Base-by-base conservation (phyloP, 495 filamentous ascomycete species). In the Tuber calosporum region DNA sequence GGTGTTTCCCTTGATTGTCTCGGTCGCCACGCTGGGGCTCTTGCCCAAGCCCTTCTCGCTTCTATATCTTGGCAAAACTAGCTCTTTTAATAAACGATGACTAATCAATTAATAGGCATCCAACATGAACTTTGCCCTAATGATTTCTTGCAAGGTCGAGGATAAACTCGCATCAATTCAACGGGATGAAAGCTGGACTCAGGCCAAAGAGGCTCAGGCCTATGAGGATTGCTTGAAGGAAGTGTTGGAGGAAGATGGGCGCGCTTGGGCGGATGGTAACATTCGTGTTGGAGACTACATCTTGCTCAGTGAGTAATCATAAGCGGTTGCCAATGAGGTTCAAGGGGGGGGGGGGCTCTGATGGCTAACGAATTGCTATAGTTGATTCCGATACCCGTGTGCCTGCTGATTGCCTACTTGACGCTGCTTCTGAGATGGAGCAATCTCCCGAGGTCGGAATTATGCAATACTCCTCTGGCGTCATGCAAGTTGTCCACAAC, bases 71-170 rank as follows among this genome's bases (percentile, higher is more conserved):
- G 53, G 53, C 53, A 62, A 6, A 26, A 73, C 58, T 36, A 48
- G 67, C 45, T 42, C 20, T 38, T 38, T 22, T n/a, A 69, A 62
- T 53, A 40, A 37, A 20, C 40, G 68, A 75, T 80, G 79, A 80
- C 79, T 75, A 77, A 72, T 72, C 22, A 34, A 40, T 45, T 15
- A 53, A 53, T 36, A 93, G 87, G 91, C 91, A 17, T 91, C 89
- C 40, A 94, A 94, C 85, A 94, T 94, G 91, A 94, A 94, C 83
- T 94, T 87, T 75, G 90, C 86, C 15, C 84, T 94, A 43, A 90
- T 91, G 85, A 86, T 93, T 74, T 91, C 90, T 26, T 89, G 87
- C 82, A 88, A 88, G 73, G 89, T 93, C 0, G 91, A 94, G 81
- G 90, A 92, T 30, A 89, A 88, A 78, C 85, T 93, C 38, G 82